phyloP scores from a whole-genome alignment of 345 rosid species.

The Arabidopsis arenosa region DNA sequence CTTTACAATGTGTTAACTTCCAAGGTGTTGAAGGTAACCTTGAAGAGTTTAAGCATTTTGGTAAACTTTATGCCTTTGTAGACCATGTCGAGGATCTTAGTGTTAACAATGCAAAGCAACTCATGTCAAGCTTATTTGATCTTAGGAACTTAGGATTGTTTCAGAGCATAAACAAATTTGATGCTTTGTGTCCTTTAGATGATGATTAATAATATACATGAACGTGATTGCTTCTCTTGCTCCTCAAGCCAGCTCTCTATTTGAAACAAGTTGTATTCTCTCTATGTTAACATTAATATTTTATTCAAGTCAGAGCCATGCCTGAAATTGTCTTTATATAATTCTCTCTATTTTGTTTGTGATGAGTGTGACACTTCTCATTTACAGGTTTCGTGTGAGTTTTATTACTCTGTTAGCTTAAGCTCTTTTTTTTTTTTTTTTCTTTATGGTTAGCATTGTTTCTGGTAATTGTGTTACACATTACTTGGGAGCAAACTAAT shows the following conservation, averaged over 20 bases:
- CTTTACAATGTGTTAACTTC: background rate
- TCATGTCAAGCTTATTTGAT: background rate
- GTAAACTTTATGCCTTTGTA: background rate
- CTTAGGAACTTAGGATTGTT: background rate
- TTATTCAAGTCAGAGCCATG: background rate
- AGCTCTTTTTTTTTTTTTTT: too few relatives aligned
- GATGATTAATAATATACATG: background rate
- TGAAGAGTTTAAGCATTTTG: too few relatives aligned
- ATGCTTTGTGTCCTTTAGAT: background rate
- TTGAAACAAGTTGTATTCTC: background rate
- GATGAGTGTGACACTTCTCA: background rate
- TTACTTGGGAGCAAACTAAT: too few relatives aligned
- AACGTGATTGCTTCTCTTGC: conserved; percentile 1
- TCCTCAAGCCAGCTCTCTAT: background rate
- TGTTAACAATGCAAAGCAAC: background rate
- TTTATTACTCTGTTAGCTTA: background rate
- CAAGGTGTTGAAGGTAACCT: too few relatives aligned
- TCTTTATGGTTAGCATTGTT: too few relatives aligned
- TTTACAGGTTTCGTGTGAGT: background rate
- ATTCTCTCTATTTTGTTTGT: too few relatives aligned
- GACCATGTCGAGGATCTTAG: background rate
- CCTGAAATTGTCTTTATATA: background rate
- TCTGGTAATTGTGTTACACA: too few relatives aligned
- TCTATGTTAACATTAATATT: background rate
- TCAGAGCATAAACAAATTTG: background rate